Base-by-base conservation (phyloP, 345 rosid species). In the Pistacia integerrima region DNA sequence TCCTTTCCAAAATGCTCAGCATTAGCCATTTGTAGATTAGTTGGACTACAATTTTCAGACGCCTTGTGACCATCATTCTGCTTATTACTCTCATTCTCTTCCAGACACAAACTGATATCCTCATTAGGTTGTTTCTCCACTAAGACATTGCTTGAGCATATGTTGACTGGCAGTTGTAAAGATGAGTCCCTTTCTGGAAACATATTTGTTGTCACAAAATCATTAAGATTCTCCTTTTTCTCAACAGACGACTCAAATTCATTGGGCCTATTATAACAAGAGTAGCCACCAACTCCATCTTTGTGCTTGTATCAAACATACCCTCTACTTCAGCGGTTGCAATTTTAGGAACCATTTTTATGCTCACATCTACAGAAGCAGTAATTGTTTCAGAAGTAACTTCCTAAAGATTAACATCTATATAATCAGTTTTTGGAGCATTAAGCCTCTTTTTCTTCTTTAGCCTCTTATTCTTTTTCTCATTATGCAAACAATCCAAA, bases 381-480 rank as follows among this genome's bases (percentile, higher is more conserved):
- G 22, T 22, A 22, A 22, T 22, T 22, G 22, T 22, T 22, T 22
- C 22, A 22, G 22, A 22, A 22, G 22, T 22, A 22, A 22, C 22
- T 22, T 22, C 22, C 22, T 22, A 22, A 22, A 22, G 22, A 22
- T 22, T 22, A 22, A 22, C 22, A 22, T 22, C 22, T 22, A 22
- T 22, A 22, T 22, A 22, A 22, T 22, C 22, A 22, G 22, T 22
- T 22, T 22, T 22, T 22, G 22, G 22, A 22, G 22, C 22, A 22
- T 22, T 22, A 22, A 22, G 22, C 22, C 22, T 22, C 22, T 22
- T 22, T 22, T 22, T 22, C 22, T 64, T 76, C 54, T 18, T 73
- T 41, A 66, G 44, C 73, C 13, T 77, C 59, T 57, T 81, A 18
- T 48, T 77, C 61, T 70, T 74, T 61, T 1, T 76, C 54, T 73